Evolutionary conservation across 2,329 filamentous ascomycete genomes (phyloP).

Genomic region (Madurella mycetomatis): DNA sequence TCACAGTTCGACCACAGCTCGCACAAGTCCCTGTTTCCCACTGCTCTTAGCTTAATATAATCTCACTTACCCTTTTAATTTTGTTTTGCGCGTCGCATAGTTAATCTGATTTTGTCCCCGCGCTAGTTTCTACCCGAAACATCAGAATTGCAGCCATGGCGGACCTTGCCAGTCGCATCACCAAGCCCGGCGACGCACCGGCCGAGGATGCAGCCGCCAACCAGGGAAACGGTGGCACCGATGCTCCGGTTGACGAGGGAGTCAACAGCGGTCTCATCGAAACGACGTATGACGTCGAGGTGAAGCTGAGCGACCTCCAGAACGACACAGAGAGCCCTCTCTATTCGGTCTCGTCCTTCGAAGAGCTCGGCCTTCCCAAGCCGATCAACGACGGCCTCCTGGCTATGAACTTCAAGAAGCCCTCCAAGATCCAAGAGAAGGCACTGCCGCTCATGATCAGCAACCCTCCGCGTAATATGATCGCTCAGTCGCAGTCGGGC

Average conservation of each 20-base stretch:
- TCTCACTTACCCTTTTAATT: no score
- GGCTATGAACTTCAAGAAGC: slow-evolving; percentile 83
- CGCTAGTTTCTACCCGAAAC: background rate
- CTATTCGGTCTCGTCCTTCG: slow-evolving; percentile 77
- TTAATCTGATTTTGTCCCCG: background rate
- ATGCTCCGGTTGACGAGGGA: slow-evolving; percentile 24
- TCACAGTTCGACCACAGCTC: no score
- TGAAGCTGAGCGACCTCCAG: slow-evolving; percentile 87
- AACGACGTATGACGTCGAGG: slow-evolving; percentile 80
- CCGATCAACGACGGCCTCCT: slow-evolving; percentile 70
- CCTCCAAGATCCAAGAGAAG: slow-evolving; percentile 96
- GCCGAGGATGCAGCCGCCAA: slow-evolving; percentile 21
- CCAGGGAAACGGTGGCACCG: slow-evolving; percentile 19
- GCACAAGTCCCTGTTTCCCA: no score
- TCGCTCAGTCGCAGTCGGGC: slow-evolving; percentile 98
- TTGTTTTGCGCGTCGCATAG: background rate
- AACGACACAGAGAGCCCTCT: slow-evolving; percentile 81
- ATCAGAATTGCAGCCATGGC: slow-evolving; percentile 34
- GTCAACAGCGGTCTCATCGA: slow-evolving; percentile 54
- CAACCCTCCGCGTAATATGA: slow-evolving; percentile 87
- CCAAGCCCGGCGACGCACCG: slow-evolving; percentile 37
- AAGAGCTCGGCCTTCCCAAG: slow-evolving; percentile 69
- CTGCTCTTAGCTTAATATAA: no score
- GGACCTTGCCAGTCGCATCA: slow-evolving; percentile 50
- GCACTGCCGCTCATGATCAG: slow-evolving; percentile 84